Percentiles rank a stretch among this genome's conserved stretches.
These are phyloP conservation scores for Tricholoma hemisulphureum DNA, from an alignment of 768 basidiomycete genomes.

Conservation along the genomic window DNA sequence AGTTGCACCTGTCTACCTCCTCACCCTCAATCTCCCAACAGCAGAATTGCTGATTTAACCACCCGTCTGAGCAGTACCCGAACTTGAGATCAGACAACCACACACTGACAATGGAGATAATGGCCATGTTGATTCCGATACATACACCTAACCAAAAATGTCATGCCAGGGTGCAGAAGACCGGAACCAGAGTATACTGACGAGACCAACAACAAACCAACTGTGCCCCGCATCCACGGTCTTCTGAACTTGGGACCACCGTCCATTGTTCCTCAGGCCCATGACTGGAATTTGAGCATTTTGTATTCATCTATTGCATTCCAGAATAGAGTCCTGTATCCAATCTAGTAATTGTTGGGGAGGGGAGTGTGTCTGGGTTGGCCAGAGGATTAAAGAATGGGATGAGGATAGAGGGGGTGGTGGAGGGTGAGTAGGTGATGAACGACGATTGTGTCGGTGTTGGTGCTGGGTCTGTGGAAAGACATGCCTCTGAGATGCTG, in stretches of 20 bases:
- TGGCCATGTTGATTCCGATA: slow-evolving; percentile 91
- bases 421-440: neutral
- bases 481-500: neutral
- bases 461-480: neutral
- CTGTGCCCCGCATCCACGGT: slow-evolving; percentile 73
- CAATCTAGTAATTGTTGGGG: slow-evolving; percentile 64
- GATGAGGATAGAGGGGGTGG: too few relatives aligned
- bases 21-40: slow-evolving; percentile 93
- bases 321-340: slow-evolving; percentile 93
- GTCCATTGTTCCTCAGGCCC: slow-evolving; percentile 52
- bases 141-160: slow-evolving; percentile 68
- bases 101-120: slow-evolving; percentile 92
- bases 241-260: slow-evolving; percentile 57
- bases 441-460: neutral
- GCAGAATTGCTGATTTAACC: slow-evolving; percentile 97
- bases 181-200: slow-evolving; percentile 41
- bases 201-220: slow-evolving; percentile 89
- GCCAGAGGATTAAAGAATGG: neutral
- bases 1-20: slow-evolving; percentile 77
- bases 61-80: slow-evolving; percentile 94
- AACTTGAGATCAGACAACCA: slow-evolving; percentile 99
- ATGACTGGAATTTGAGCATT: slow-evolving; percentile 47
- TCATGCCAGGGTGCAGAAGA: neutral
- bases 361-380: neutral
- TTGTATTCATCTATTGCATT: slow-evolving; percentile 75